Base-by-base conservation (phyloP, 1,284 basidiomycete species). In the Trametes hirsuta region DNA sequence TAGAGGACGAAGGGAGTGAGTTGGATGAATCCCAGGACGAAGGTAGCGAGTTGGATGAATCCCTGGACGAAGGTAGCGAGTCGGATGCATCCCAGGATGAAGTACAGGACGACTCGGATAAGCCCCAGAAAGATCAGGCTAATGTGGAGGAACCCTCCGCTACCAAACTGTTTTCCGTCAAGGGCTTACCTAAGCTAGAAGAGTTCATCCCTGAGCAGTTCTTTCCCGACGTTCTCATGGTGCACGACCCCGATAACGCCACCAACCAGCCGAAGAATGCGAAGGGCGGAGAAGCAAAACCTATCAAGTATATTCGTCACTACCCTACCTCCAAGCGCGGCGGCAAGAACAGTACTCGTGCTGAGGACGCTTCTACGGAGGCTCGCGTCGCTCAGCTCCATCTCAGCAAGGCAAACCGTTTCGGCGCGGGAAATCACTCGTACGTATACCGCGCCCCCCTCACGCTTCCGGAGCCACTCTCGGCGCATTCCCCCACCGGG, bases 391-490 rank as follows among this genome's bases (percentile, higher is more conserved):
- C 68, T 0, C 63, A 66, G 15, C 64, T 74, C 14, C 59, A 70
- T 41, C 59, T 72, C 40, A 40, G 45, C 14, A 25, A 73, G 72
- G 72, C 9, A 66, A 73, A 59, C 44, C 46, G 55, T 12, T 53
- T 76, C 21, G 76, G 74, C 3, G n/a, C 21, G 0, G 75, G 76
- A 6, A 30, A 68, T 59, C 76, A 77, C 57, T 76, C 76, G 2
- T 14, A 53, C 36, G 75, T 76, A 9, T 69, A 69, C 55, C 69
- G 72, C 44, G 67, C 72, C 0, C 61, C 68, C 1, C 58, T 77
- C 37, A 66, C 61, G 10, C 69, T 75, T 18, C 72, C 75, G 8
- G 12, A 53, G 0, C 68, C 71, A 6, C 58, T 73, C 6, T 57
- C 49, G 14, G 66, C 64, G 21, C 40, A 53, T 36, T 61, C 66